Evolutionary conservation across 352 stramenopile species (phyloP).

Genomic region (Stephanocyclus meneghinianus): DNA sequence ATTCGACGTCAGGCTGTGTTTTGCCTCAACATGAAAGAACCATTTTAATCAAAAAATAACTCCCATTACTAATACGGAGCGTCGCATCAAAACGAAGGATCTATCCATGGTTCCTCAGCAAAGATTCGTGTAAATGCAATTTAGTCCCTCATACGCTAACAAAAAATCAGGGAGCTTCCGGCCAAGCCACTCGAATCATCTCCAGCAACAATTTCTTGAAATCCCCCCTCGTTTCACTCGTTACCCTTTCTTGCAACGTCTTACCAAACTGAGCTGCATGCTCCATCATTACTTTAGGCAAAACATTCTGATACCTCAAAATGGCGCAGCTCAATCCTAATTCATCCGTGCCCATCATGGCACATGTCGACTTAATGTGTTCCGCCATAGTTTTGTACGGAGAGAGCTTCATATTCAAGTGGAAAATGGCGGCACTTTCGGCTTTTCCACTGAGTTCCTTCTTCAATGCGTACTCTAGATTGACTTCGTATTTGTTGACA

Average conservation of each 20-base stretch:
- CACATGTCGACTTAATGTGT: conserved; percentile 65
- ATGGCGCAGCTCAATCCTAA: conserved; percentile 54
- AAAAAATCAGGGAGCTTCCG: conserved; percentile 20
- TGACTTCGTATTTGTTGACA: conserved; percentile 59
- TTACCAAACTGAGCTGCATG: conserved; percentile 62
- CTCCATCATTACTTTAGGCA: conserved; percentile 53
- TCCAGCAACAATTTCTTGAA: conserved; percentile 53
- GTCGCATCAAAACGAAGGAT: too few relatives aligned
- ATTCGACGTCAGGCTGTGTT: too few relatives aligned
- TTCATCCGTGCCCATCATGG: conserved; percentile 64
- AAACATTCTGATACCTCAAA: conserved; percentile 62
- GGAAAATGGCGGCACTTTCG: conserved; percentile 37
- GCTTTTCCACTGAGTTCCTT: conserved; percentile 64
- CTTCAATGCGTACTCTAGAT: conserved; percentile 59
- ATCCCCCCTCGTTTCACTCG: conserved; percentile 45
- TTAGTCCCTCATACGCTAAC: neutral
- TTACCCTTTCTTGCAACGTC: conserved; percentile 55
- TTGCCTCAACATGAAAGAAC: too few relatives aligned
- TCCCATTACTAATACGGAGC: too few relatives aligned
- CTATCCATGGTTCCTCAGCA: too few relatives aligned
- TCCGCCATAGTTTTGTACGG: conserved; percentile 58
- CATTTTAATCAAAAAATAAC: too few relatives aligned
- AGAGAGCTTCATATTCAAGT: conserved; percentile 61
- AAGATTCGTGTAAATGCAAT: neutral
- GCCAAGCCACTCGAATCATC: conserved; percentile 51